phyloP scores from a whole-genome alignment of 495 filamentous ascomycete species.

The Xylaria curta region DNA sequence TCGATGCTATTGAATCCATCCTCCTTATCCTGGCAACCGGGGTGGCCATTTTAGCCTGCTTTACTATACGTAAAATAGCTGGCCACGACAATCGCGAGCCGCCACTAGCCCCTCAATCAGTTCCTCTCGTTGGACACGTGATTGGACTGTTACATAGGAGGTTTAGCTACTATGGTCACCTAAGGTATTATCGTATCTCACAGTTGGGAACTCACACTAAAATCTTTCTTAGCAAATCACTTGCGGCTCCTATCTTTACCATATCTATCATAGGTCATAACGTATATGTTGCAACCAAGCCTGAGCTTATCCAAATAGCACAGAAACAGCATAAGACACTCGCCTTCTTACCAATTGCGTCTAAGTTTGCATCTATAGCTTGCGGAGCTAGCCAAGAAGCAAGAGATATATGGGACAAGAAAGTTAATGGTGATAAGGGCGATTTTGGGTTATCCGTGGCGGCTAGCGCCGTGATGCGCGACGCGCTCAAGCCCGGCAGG shows the following conservation, averaged over 20 bases:
- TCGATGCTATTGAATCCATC: not conserved
- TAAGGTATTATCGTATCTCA: slow-evolving; percentile 28
- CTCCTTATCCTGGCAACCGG: slow-evolving; percentile 23
- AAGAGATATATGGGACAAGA: slow-evolving; percentile 12
- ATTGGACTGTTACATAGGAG: slow-evolving; percentile 36
- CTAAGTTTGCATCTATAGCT: slow-evolving; percentile 42
- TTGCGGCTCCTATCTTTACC: slow-evolving; percentile 43
- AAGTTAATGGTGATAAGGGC: slow-evolving; percentile 35
- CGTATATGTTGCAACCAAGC: slow-evolving; percentile 46
- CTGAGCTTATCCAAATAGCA: slow-evolving; percentile 43
- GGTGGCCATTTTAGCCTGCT: slow-evolving; percentile 25
- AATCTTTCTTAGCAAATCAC: not conserved
- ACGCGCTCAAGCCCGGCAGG: slow-evolving; percentile 41
- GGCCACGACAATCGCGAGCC: slow-evolving; percentile 40
- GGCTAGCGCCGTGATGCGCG: slow-evolving; percentile 39
- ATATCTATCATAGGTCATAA: slow-evolving; percentile 42
- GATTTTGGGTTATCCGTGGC: slow-evolving; percentile 44
- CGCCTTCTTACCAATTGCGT: slow-evolving; percentile 48
- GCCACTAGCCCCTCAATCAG: slow-evolving; percentile 34
- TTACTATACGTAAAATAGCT: slow-evolving; percentile 29
- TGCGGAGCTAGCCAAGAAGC: slow-evolving; percentile 40
- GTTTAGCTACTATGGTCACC: slow-evolving; percentile 34
- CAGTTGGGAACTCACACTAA: too few species aligned
- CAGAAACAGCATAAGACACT: slow-evolving; percentile 42
- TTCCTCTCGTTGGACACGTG: slow-evolving; percentile 41